Conservation (phyloP, 2,329 filamentous ascomycete genomes). For the Rutstroemia sp. region DNA sequence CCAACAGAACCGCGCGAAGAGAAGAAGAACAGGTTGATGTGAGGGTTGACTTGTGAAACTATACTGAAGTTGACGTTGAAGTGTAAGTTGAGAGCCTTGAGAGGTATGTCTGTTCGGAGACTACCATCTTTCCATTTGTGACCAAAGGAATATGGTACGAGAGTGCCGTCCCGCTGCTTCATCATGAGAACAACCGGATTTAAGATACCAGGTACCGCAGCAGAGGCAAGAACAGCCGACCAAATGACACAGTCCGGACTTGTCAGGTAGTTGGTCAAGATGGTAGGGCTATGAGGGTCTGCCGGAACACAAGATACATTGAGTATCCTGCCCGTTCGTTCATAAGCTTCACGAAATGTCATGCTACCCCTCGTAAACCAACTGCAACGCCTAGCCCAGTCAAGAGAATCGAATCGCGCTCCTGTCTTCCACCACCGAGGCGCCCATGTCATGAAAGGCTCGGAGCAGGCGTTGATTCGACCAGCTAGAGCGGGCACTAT, state of each 20-base stretch:
- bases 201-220: slow-evolving; percentile 89
- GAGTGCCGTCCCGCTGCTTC: slow-evolving; percentile 64
- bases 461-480: slow-evolving; percentile 37
- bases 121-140: slow-evolving; percentile 99
- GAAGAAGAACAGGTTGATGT: slow-evolving; percentile 99
- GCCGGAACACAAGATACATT: slow-evolving; percentile 96
- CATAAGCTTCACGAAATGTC: slow-evolving; percentile 92
- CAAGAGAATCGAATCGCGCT: slow-evolving; percentile 85
- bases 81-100: slow-evolving; percentile 88
- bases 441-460: slow-evolving; percentile 68
- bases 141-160: slow-evolving; percentile 89
- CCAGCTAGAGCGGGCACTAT: slow-evolving; percentile 38
- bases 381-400: slow-evolving; percentile 77
- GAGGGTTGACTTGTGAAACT: slow-evolving; percentile 82
- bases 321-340: slow-evolving; percentile 85
- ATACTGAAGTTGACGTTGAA: slow-evolving; percentile 99
- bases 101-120: slow-evolving; percentile 86
- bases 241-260: slow-evolving; percentile 96
- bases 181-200: slow-evolving; percentile 96
- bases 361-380: slow-evolving; percentile 91
- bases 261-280: slow-evolving; percentile 91
- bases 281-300: slow-evolving; percentile 82
- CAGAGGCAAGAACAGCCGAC: slow-evolving; percentile 91
- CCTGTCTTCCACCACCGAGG: slow-evolving; percentile 87
- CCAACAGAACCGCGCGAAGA: slow-evolving; percentile 87